Percentiles rank a stretch among this genome's conserved stretches.
phyloP scores from a whole-genome alignment of 2,329 filamentous ascomycete genomes.

The Orbilia brochopaga region DNA sequence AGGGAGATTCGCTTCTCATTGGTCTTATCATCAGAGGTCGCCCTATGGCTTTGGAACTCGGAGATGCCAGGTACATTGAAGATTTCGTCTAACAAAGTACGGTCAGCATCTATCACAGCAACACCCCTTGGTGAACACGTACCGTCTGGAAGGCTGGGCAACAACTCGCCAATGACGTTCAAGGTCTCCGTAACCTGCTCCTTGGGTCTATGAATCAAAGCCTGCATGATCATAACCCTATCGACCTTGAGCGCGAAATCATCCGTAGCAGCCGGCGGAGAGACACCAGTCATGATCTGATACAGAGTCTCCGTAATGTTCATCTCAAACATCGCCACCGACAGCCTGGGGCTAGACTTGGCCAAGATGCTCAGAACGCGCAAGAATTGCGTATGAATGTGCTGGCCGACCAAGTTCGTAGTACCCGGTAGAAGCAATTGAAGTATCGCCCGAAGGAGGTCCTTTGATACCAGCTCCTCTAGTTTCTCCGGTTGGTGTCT shows the following conservation, averaged over 20 bases:
- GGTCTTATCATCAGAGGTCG: constrained; percentile 61
- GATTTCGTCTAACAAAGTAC: constrained; percentile 60
- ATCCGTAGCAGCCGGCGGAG: constrained; percentile 78
- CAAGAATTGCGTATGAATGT: constrained; percentile 95
- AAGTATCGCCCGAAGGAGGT: constrained; percentile 81
- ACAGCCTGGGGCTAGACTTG: constrained; percentile 82
- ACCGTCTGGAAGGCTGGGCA: constrained; percentile 74
- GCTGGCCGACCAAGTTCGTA: constrained; percentile 90
- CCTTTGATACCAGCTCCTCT: constrained; percentile 88
- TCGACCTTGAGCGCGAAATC: constrained; percentile 86
- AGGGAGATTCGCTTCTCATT: constrained; percentile 84
- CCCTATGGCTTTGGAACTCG: constrained; percentile 54
- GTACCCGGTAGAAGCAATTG: constrained; percentile 89
- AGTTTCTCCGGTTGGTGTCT: constrained; percentile 84
- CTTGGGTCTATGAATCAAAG: constrained; percentile 89
- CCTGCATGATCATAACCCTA: constrained; percentile 98
- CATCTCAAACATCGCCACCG: constrained; percentile 90
- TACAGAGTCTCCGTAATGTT: constrained; percentile 97
- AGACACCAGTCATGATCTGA: constrained; percentile 94
- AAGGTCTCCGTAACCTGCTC: constrained; percentile 97
- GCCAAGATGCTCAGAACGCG: constrained; percentile 89
- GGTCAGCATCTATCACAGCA: constrained; percentile 58
- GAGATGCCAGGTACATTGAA: constrained; percentile 58
- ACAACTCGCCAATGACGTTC: constrained; percentile 93
- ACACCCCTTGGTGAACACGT: constrained; percentile 56